Percentiles rank a stretch among this genome's conserved stretches.
Evolutionary conservation across 1,284 basidiomycete species (phyloP).

Genomic region (Gomphus bonarii): DNA sequence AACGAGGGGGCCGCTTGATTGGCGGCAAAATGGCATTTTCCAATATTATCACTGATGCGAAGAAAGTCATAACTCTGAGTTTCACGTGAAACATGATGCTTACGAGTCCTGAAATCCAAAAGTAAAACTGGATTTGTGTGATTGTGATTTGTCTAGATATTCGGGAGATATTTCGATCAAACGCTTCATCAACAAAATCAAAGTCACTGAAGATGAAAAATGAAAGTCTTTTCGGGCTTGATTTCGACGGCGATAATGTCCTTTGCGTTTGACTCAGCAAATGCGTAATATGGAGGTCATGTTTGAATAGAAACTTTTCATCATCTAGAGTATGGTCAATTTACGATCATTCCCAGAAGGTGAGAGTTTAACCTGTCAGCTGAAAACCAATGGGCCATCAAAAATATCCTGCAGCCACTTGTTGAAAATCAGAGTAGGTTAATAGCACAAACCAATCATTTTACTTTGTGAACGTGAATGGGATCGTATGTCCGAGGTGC

Average conservation of each 20-base stretch:
- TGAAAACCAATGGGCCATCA: slow-evolving; percentile 91
- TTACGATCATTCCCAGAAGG: slow-evolving; percentile 9
- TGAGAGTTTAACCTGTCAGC: slow-evolving; percentile 59
- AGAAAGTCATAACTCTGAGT: not conserved
- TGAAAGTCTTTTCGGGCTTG: slow-evolving; percentile 89
- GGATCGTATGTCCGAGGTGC: slow-evolving; percentile 97
- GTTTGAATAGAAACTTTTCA: slow-evolving; percentile 98
- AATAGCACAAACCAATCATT: slow-evolving; percentile 19
- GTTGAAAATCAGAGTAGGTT: not conserved
- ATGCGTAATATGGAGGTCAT: slow-evolving; percentile 80
- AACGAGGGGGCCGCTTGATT: slow-evolving; percentile 96
- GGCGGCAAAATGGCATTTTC: slow-evolving; percentile 96
- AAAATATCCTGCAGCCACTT: slow-evolving; percentile 98
- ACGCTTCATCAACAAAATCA: slow-evolving; percentile 81
- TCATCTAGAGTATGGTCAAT: slow-evolving; percentile 54
- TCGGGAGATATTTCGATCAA: slow-evolving; percentile 92
- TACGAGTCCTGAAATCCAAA: slow-evolving; percentile 95
- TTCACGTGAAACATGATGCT: slow-evolving; percentile 22
- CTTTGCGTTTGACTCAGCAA: slow-evolving; percentile 79
- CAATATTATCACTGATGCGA: slow-evolving; percentile 82
- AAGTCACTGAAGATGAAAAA: slow-evolving; percentile 95
- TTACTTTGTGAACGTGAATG: slow-evolving; percentile 95
- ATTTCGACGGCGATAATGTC: slow-evolving; percentile 98
- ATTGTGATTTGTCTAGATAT: slow-evolving; percentile 91
- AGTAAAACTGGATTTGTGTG: slow-evolving; percentile 87